Base-by-base conservation (phyloP, 495 filamentous ascomycete genomes). In the Pseudotulostoma volvatum region DNA sequence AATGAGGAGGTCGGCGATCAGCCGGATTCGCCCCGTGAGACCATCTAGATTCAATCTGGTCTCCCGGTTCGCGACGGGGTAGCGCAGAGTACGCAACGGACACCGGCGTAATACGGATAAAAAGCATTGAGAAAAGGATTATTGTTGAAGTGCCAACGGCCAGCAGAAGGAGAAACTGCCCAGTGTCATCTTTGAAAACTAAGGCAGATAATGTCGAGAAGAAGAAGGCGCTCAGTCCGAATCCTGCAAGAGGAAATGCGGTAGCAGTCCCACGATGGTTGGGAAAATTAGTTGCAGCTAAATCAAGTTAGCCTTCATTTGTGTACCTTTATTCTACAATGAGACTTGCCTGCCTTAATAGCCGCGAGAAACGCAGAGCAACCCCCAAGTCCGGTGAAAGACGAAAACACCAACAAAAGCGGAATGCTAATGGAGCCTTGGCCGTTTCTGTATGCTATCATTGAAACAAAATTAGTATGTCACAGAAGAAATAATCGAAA, bases 181-280 rank as follows among this genome's bases (percentile, higher is more conserved):
- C 73, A 7, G 83, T 92, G 45, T 88, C 74, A 34, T 83, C 83
- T 18, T 87, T 84, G 59, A 94, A 93, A 36, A 84, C 66, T 34
- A 88, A 47, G 23, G 70, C 69, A 2, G 86, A 82, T 16, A 86
- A 58, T 14, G 73, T 65, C 13, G 90, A 81, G 64, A 93, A 97
- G 69, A 96, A 93, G 54, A 96, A 85, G 34, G 90, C 90, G 59
- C 88, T 94, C 20, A 97, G 66, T 17, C 90, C 90, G 55, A 96
- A 95, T 3, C 83, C 85, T 31, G 88, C 77, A 33, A 97, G 61
- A 4, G 90, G 88, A 51, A 96, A 84, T 2, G 84, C 86, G 4
- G 90, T 96, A 9, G 90, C 90, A 14, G 88, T 94, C 38, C 92
- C 90, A 33, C 90, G 76, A 50, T 93, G 81, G 23, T 77, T 67